These are phyloP conservation scores for Aethionema arabicum DNA, from an alignment of 345 rosid species.

Conservation along the genomic window DNA sequence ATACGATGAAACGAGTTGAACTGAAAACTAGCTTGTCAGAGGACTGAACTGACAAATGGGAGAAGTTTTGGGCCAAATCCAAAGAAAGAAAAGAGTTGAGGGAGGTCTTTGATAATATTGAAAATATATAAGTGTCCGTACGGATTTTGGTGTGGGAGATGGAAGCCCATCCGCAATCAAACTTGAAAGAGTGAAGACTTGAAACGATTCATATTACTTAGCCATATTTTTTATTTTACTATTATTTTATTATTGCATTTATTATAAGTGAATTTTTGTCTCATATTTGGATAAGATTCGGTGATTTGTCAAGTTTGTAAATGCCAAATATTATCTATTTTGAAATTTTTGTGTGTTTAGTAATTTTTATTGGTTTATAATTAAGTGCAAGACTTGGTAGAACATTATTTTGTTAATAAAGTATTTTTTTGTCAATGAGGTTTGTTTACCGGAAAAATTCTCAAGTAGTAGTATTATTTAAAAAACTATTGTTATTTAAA, in stretches of 20 bases:
- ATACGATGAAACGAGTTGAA: conserved; percentile 8
- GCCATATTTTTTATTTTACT: background rate
- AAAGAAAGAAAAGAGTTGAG: background rate
- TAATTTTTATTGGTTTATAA: background rate
- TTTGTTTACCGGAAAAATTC: too few species aligned
- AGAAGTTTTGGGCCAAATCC: background rate
- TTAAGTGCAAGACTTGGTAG: too few species aligned
- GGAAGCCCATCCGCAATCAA: conserved; percentile 38
- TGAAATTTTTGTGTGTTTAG: background rate
- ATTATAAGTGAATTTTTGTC: conserved; percentile 5
- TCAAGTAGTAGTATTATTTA: too few species aligned
- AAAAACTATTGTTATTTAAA: too few species aligned
- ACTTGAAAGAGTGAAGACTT: conserved; percentile 13
- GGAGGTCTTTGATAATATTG: background rate
- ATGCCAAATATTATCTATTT: conserved; percentile 18
- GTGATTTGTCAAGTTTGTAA: conserved; percentile 25
- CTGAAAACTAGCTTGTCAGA: conserved; percentile 3
- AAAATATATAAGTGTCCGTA: conserved; percentile 19
- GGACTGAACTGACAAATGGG: background rate
- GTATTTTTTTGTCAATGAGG: too few species aligned
- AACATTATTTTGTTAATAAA: too few species aligned
- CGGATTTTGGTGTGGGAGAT: conserved; percentile 20
- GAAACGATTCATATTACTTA: conserved; percentile 23
- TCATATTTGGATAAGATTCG: conserved; percentile 33
- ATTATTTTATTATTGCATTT: conserved; percentile 24